Conservation (phyloP, 768 basidiomycete species). For the Suillus fuscotomentosus region DNA sequence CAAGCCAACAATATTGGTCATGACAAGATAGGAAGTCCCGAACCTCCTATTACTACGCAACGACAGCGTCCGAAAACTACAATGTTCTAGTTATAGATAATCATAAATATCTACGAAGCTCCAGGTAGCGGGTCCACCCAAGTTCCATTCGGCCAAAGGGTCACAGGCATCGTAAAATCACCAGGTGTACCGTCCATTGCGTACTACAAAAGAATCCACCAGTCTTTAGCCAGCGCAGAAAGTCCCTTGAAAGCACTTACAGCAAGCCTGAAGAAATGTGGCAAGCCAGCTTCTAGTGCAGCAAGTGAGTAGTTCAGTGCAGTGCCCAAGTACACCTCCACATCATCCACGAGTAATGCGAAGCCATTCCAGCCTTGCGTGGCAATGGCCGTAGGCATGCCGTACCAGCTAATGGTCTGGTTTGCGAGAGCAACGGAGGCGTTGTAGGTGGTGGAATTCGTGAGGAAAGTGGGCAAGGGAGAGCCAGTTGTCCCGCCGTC, state of each 20-base stretch:
- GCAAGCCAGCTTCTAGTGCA: conserved; percentile 54
- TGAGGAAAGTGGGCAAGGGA: conserved; percentile 66
- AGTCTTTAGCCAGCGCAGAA: conserved; percentile 4
- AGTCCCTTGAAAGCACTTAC: conserved; percentile 39
- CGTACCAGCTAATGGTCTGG: conserved; percentile 59
- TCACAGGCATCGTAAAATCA: conserved; percentile 81
- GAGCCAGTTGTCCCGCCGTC: conserved; percentile 73
- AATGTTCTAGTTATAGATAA: background rate
- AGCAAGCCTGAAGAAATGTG: conserved; percentile 79
- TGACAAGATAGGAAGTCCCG: background rate
- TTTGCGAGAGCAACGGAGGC: conserved; percentile 49
- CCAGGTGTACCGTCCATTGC: conserved; percentile 47
- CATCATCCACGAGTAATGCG: conserved; percentile 80
- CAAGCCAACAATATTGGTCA: background rate
- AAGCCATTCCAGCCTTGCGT: conserved; percentile 69
- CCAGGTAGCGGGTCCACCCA: conserved; percentile 76
- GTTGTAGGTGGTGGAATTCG: conserved; percentile 71
- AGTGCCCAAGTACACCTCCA: conserved; percentile 71
- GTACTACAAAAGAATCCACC: conserved; percentile 37
- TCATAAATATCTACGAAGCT: conserved; percentile 41
- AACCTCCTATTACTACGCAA: background rate
- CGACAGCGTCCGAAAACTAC: background rate
- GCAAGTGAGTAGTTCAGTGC: conserved; percentile 72
- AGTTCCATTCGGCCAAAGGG: conserved; percentile 75
- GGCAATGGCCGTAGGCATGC: conserved; percentile 33